phyloP scores from a whole-genome alignment of 164 flowering plant species.

The Magnolia sinica region DNA sequence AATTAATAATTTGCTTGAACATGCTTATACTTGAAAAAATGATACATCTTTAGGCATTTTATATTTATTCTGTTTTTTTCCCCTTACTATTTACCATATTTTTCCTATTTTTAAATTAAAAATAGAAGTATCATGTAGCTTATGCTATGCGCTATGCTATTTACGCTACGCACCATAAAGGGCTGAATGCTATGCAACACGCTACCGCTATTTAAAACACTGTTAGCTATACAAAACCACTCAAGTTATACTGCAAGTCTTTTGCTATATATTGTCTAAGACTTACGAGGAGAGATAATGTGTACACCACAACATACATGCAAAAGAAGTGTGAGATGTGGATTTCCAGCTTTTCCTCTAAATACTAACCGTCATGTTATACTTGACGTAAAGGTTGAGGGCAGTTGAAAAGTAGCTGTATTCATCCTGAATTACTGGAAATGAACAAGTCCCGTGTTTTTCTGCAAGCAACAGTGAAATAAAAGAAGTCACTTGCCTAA shows the following conservation, averaged over 20 bases:
- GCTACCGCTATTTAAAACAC: too few relatives aligned
- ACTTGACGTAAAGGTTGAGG: constrained; percentile 71
- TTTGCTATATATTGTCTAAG: not conserved
- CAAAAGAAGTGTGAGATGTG: not conserved
- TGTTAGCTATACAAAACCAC: not conserved
- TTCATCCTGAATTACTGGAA: constrained; percentile 65
- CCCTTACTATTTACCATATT: too few relatives aligned
- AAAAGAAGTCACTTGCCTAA: not conserved
- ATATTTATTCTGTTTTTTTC: too few relatives aligned
- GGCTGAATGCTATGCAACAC: too few relatives aligned
- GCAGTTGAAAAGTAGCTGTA: constrained; percentile 61
- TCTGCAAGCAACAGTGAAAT: constrained; percentile 41
- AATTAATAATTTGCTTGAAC: too few relatives aligned
- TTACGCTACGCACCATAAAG: too few relatives aligned
- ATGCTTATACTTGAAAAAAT: too few relatives aligned
- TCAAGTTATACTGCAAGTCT: not conserved
- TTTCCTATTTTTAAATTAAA: too few relatives aligned
- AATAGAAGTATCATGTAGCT: too few relatives aligned
- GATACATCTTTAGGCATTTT: too few relatives aligned
- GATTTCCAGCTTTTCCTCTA: not conserved
- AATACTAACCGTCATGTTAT: constrained; percentile 72
- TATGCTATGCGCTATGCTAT: too few relatives aligned
- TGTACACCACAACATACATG: not conserved
- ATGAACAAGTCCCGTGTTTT: constrained; percentile 88
- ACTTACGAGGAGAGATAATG: not conserved